Evolutionary conservation across 2,329 filamentous ascomycete genomes (phyloP).

Genomic region (Sporothrix pallida): DNA sequence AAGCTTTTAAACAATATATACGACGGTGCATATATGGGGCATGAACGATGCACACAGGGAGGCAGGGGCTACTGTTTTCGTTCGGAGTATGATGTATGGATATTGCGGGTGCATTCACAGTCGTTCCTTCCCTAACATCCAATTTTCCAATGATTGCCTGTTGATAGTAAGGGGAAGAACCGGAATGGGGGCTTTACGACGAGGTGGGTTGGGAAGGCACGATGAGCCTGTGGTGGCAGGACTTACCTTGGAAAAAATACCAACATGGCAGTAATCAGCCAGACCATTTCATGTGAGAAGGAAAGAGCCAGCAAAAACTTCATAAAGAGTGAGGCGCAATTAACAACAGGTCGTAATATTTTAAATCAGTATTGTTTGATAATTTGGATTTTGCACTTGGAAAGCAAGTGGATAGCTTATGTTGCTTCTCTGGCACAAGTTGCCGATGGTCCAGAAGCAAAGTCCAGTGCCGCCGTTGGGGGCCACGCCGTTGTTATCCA

Average conservation of each 20-base stretch:
- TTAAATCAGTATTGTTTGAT: not conserved
- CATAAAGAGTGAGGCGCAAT: not conserved
- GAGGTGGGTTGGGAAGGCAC: slow-evolving; percentile 9
- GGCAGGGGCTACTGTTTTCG: slow-evolving; percentile 5
- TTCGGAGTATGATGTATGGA: not conserved
- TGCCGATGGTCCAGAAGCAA: not conserved
- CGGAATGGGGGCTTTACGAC: not conserved
- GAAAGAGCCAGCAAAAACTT: not conserved
- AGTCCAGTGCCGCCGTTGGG: slow-evolving; percentile 15
- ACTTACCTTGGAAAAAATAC: not conserved
- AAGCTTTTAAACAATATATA: not conserved
- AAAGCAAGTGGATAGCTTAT: not conserved
- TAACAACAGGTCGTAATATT: not conserved
- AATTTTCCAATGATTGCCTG: not conserved
- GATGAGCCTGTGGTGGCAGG: not conserved
- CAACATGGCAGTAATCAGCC: not conserved
- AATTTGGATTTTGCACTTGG: not conserved
- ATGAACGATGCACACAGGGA: not conserved
- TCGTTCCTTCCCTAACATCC: slow-evolving; percentile 15
- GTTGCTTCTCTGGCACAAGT: not conserved
- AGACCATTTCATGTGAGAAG: not conserved
- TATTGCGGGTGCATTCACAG: not conserved
- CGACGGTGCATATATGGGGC: not conserved
- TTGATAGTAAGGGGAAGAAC: slow-evolving; percentile 11
- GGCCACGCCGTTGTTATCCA: slow-evolving; percentile 5